A percentile compares a stretch with the other conserved stretches of the same genome.
These are phyloP conservation scores for Trametes punicea DNA, from an alignment of 768 basidiomycete species.

Conservation along the genomic window DNA sequence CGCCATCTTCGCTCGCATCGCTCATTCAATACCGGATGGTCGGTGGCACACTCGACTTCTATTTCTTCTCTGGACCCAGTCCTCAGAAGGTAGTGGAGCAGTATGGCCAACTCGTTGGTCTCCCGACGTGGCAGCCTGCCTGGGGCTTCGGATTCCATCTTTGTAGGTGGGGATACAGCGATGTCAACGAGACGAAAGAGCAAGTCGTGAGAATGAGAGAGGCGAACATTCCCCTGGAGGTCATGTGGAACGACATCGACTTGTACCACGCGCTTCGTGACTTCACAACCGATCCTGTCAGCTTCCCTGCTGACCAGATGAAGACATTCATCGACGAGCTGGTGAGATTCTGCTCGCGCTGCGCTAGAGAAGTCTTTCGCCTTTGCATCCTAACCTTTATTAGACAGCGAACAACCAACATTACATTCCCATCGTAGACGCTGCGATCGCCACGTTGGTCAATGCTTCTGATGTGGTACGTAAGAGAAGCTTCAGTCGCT, in stretches of 20 bases:
- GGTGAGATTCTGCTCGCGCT: constrained; percentile 36
- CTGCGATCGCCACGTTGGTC: constrained; percentile 51
- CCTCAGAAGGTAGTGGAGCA: constrained; percentile 64
- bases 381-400: not conserved
- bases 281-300: constrained; percentile 65
- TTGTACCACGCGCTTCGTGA: constrained; percentile 66
- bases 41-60: constrained; percentile 75
- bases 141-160: constrained; percentile 83
- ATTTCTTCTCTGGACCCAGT: constrained; percentile 59
- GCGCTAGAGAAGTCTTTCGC: not conserved
- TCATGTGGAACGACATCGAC: constrained; percentile 81
- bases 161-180: constrained; percentile 55
- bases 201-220: constrained; percentile 57
- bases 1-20: constrained; percentile 49
- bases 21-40: constrained; percentile 70
- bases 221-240: constrained; percentile 77
- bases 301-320: constrained; percentile 55
- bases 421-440: constrained; percentile 71
- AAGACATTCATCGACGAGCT: constrained; percentile 51
- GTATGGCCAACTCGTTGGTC: constrained; percentile 63
- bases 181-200: constrained; percentile 54
- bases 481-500: constrained; percentile 10
- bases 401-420: constrained; percentile 47
- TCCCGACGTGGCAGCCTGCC: constrained; percentile 66
- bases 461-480: constrained; percentile 63